Percentiles rank a stretch among this genome's conserved stretches.
Conservation (phyloP, 2,329 filamentous ascomycete species). For the Trichocomaceae sp. region DNA sequence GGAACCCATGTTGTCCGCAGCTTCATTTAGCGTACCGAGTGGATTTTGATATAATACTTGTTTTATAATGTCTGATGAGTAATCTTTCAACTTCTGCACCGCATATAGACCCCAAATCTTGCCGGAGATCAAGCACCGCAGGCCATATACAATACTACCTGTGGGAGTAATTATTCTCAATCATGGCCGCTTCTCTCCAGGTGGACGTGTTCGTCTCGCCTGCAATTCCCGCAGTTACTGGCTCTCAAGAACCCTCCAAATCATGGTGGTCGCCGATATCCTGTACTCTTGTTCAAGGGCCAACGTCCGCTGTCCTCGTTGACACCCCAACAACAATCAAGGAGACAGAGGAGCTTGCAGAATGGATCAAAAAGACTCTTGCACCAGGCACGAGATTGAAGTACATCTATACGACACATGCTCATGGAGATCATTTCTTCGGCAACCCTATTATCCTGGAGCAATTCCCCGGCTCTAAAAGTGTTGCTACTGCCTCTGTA, state of each 20-base stretch:
- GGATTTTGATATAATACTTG: no score
- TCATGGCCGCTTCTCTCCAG: background rate
- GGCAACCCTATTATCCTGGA: slow-evolving; percentile 1
- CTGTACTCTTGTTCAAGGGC: slow-evolving; percentile 22
- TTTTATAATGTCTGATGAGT: background rate
- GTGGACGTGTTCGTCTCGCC: slow-evolving; percentile 7
- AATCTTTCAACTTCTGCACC: background rate
- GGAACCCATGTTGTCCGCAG: no score
- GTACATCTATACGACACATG: slow-evolving; percentile 39
- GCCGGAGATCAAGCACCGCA: background rate
- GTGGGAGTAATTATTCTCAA: background rate
- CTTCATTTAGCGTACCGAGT: no score
- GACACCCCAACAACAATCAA: slow-evolving; percentile 28
- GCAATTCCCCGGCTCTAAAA: slow-evolving; percentile 22
- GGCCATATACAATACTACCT: background rate
- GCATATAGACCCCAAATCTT: background rate
- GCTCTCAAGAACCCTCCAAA: background rate
- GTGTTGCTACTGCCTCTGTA: slow-evolving; percentile 17
- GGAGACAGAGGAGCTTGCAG: slow-evolving; percentile 26
- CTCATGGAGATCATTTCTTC: slow-evolving; percentile 23
- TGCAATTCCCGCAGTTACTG: background rate
- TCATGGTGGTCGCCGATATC: slow-evolving; percentile 9
- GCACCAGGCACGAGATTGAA: slow-evolving; percentile 23
- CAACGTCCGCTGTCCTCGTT: slow-evolving; percentile 31
- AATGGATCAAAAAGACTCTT: slow-evolving; percentile 31